Evolutionary conservation across 176 grass and related monocot species (phyloP).

Genomic region (Phoenix roebelenii): DNA sequence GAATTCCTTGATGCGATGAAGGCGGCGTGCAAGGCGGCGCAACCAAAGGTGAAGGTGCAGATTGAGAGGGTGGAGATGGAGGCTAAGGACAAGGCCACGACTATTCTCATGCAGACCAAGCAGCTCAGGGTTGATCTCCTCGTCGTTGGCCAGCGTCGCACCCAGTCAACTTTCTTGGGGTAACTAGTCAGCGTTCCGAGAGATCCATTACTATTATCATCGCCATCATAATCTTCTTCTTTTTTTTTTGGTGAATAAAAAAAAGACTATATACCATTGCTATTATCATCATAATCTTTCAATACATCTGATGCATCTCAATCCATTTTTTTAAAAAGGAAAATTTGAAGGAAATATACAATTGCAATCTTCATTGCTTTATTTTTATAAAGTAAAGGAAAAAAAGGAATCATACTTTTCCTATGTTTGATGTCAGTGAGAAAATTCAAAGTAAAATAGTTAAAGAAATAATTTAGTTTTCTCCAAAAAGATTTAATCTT

Average conservation of each 20-base stretch:
- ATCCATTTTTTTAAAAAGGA: too few relatives aligned
- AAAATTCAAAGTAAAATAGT: too few relatives aligned
- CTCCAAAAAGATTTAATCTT: too few relatives aligned
- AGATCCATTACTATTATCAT: neutral
- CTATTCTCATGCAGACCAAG: constrained; percentile 51
- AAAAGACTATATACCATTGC: too few relatives aligned
- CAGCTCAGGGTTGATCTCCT: constrained; percentile 54
- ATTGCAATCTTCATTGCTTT: too few relatives aligned
- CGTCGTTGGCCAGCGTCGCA: constrained; percentile 58
- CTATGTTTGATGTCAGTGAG: too few relatives aligned
- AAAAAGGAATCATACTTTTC: too few relatives aligned
- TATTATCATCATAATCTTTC: too few relatives aligned
- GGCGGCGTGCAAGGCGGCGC: constrained; percentile 37
- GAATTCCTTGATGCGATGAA: constrained; percentile 66
- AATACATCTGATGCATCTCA: too few relatives aligned
- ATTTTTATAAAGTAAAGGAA: too few relatives aligned
- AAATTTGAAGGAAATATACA: too few relatives aligned
- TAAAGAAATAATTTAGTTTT: too few relatives aligned
- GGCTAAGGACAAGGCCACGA: constrained; percentile 61
- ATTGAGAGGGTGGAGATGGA: constrained; percentile 46
- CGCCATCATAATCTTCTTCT: neutral
- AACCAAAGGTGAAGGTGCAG: constrained; percentile 42
- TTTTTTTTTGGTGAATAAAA: neutral
- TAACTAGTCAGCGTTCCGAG: constrained; percentile 2
- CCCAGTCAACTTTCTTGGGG: constrained; percentile 44